phyloP scores from a whole-genome alignment of 2,329 filamentous ascomycete genomes.

The Trichoderma harzianum region DNA sequence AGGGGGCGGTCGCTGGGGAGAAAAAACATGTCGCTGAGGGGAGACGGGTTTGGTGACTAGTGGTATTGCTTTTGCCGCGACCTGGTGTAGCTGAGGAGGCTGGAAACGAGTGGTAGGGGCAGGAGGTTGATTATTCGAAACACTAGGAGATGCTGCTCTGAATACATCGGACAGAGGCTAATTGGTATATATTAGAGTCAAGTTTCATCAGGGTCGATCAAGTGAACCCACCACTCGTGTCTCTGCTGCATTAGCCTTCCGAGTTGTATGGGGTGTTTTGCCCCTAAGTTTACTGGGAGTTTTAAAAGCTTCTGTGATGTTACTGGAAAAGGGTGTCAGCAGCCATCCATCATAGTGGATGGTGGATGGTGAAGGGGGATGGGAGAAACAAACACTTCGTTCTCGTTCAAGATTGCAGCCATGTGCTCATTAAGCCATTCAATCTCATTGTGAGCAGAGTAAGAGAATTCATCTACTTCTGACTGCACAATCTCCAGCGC shows the following conservation, averaged over 20 bases:
- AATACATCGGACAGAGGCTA: conserved; percentile 61
- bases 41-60: conserved; percentile 35
- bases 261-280: conserved; percentile 71
- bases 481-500: conserved; percentile 71
- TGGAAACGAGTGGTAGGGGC: conserved; percentile 48
- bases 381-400: conserved; percentile 65
- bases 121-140: conserved; percentile 48
- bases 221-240: conserved; percentile 57
- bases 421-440: conserved; percentile 99
- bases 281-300: conserved; percentile 80
- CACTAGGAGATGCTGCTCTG: conserved; percentile 52
- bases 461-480: conserved; percentile 90
- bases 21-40: conserved; percentile 32
- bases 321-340: conserved; percentile 50
- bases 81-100: conserved; percentile 57
- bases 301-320: conserved; percentile 94
- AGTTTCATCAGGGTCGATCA: not conserved
- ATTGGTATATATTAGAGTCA: conserved; percentile 27
- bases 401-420: conserved; percentile 84
- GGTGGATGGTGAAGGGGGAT: not conserved
- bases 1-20: conserved; percentile 29
- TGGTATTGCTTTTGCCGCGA: conserved; percentile 40
- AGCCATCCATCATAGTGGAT: not conserved
- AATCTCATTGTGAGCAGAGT: conserved; percentile 86
- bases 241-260: conserved; percentile 57